A percentile compares a stretch with the other conserved stretches of the same genome.
Conservation (phyloP, 352 stramenopile genomes). For the Peronosclerospora sorghi region DNA sequence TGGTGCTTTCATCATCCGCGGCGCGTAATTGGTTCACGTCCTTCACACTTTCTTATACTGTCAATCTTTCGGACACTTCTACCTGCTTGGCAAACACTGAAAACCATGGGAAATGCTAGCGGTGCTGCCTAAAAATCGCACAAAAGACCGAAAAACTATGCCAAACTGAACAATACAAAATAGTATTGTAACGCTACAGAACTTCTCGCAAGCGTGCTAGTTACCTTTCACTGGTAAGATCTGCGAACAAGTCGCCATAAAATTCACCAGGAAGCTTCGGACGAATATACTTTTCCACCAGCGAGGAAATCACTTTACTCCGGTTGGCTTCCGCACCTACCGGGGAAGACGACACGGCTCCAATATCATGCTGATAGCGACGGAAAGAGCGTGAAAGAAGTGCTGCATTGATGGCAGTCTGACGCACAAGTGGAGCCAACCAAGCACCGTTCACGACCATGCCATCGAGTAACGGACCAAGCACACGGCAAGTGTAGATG, state of each 20-base stretch:
- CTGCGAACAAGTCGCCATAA: conserved; percentile 70
- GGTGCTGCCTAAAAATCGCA: conserved; percentile 15
- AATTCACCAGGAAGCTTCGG: conserved; percentile 79
- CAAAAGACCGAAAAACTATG: neutral
- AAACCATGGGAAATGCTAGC: neutral
- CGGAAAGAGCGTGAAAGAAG: conserved; percentile 61
- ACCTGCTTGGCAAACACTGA: neutral
- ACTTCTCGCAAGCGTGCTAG: too few species aligned
- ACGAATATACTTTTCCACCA: conserved; percentile 73
- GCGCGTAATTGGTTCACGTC: neutral
- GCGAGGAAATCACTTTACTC: conserved; percentile 51
- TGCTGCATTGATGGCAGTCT: conserved; percentile 74
- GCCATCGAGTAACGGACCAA: conserved; percentile 72
- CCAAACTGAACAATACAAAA: conserved; percentile 5
- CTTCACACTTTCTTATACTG: too few species aligned
- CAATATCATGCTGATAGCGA: conserved; percentile 66
- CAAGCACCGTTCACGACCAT: conserved; percentile 78
- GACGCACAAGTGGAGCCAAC: conserved; percentile 68
- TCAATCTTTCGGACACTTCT: conserved; percentile 1
- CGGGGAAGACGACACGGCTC: conserved; percentile 44
- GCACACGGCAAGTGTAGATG: conserved; percentile 68
- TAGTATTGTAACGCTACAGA: neutral
- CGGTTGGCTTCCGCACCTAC: conserved; percentile 62
- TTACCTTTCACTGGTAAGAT: conserved; percentile 27
- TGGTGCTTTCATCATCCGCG: neutral